Conservation (phyloP, 108 stramenopile species). For the Skeletonema menzelii region DNA sequence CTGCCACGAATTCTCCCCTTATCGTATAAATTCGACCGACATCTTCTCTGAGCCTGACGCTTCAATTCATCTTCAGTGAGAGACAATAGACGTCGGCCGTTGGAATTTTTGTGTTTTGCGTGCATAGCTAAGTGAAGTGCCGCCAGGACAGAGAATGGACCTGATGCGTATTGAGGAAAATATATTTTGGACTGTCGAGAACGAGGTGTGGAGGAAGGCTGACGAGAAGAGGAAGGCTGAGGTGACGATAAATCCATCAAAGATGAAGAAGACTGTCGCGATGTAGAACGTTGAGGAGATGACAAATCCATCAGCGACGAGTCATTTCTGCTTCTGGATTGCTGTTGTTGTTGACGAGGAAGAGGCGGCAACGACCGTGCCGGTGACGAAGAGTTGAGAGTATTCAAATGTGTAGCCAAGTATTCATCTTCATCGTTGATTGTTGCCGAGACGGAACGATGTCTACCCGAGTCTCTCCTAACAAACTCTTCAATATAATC, state of each 20-base stretch:
- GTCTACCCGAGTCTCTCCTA: conserved; percentile 29
- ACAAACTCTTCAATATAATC: conserved; percentile 52
- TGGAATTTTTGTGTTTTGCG: conserved; percentile 16
- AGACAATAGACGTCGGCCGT: conserved; percentile 28
- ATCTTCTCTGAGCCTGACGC: conserved; percentile 45
- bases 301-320: background rate
- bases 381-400: background rate
- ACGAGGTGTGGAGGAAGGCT: conserved; percentile 5
- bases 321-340: background rate
- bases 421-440: conserved; percentile 1
- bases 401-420: background rate
- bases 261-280: background rate
- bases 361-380: background rate
- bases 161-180: conserved; percentile 54
- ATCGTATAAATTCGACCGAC: conserved; percentile 59
- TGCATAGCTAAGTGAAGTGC: conserved; percentile 41
- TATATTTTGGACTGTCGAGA: conserved; percentile 11
- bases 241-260: background rate
- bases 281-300: background rate
- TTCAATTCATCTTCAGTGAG: conserved; percentile 53
- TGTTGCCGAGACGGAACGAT: conserved; percentile 2
- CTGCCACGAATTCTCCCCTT: conserved; percentile 39
- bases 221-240: background rate
- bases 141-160: conserved; percentile 51
- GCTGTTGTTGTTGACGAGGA: background rate